Conservation (phyloP, 768 basidiomycete species). For the Dacryopinax spathularia region DNA sequence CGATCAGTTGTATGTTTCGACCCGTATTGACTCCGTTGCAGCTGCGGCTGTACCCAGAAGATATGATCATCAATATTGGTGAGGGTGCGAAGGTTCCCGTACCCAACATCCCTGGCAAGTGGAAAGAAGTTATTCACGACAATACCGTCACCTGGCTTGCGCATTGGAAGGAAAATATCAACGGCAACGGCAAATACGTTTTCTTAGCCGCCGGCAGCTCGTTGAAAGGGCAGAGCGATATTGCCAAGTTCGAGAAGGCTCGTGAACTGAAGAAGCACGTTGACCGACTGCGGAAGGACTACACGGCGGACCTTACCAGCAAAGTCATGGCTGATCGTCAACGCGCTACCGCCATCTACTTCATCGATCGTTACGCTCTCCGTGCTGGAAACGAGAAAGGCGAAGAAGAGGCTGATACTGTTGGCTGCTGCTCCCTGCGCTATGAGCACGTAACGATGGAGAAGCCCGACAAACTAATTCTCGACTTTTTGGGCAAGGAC, state of each 20-base stretch:
- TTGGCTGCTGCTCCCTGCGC: slow-evolving; percentile 94
- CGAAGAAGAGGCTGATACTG: slow-evolving; percentile 97
- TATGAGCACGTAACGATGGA: slow-evolving; percentile 92
- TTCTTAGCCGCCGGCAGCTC: slow-evolving; percentile 96
- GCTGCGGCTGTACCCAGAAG: slow-evolving; percentile 83
- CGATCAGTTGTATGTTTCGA: background rate
- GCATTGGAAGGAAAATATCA: slow-evolving; percentile 98
- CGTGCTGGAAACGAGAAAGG: slow-evolving; percentile 99
- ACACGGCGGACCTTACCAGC: slow-evolving; percentile 64
- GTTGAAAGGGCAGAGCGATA: slow-evolving; percentile 95
- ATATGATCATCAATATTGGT: slow-evolving; percentile 92
- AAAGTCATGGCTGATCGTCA: slow-evolving; percentile 93
- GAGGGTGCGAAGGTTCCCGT: slow-evolving; percentile 54
- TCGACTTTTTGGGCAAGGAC: slow-evolving; percentile 98
- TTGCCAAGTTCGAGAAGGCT: slow-evolving; percentile 95
- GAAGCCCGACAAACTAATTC: slow-evolving; percentile 72
- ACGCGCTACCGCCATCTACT: slow-evolving; percentile 97
- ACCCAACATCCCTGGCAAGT: slow-evolving; percentile 85
- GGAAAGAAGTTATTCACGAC: slow-evolving; percentile 81
- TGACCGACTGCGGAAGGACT: slow-evolving; percentile 80
- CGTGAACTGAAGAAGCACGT: slow-evolving; percentile 87
- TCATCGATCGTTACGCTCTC: slow-evolving; percentile 92
- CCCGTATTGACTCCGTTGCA: slow-evolving; percentile 20
- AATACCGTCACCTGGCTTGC: slow-evolving; percentile 98
- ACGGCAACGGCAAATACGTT: slow-evolving; percentile 90